Base-by-base conservation (phyloP, 2,329 filamentous ascomycete genomes). In the Xylariaceae sp. region DNA sequence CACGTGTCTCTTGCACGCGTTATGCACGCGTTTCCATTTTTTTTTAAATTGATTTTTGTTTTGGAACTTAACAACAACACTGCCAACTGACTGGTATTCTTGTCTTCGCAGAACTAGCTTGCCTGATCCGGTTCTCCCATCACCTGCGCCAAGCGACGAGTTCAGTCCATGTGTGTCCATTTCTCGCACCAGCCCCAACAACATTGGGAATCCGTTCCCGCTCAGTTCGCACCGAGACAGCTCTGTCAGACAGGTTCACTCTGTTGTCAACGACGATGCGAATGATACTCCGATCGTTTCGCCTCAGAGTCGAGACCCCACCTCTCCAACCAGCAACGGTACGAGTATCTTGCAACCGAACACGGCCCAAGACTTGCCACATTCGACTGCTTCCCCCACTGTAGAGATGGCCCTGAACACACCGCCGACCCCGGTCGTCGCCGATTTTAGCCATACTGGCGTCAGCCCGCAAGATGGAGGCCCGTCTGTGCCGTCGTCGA, bases 141-240 rank as follows among this genome's bases (percentile, higher is more conserved):
- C 87, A 11, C 85, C 86, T 37, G 80, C 84, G 10, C 80, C 82
- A 9, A 88, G 84, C 68, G 82, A 88, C 64, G 83, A 86, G 61
- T 75, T 77, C 13, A 84, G 81, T 66, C 81, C 81, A 23, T 70
- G 71, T 62, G 61, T 73, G 58, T 68, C 73, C 61, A 71, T 66
- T 58, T 53, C 69, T 64, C 61, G 66, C 68, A 69, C 75, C 60
- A 74, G 74, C 66, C 68, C 77, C 62, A 66, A 68, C 64, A 66
- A 68, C 64, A 57, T 61, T 55, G 35, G 48, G 18, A 50, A 66
- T 63, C 59, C 68, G 70, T 66, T 69, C 63, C 67, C 66, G 34
- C 23, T 74, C 67, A 67, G 68, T 68, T 39, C 69, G 47, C 63
- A 63, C 69, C 58, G 37, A 45, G 55, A 53, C 3, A 45, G 57